phyloP scores from a whole-genome alignment of 352 stramenopile species.

The Globisporangium solare region DNA sequence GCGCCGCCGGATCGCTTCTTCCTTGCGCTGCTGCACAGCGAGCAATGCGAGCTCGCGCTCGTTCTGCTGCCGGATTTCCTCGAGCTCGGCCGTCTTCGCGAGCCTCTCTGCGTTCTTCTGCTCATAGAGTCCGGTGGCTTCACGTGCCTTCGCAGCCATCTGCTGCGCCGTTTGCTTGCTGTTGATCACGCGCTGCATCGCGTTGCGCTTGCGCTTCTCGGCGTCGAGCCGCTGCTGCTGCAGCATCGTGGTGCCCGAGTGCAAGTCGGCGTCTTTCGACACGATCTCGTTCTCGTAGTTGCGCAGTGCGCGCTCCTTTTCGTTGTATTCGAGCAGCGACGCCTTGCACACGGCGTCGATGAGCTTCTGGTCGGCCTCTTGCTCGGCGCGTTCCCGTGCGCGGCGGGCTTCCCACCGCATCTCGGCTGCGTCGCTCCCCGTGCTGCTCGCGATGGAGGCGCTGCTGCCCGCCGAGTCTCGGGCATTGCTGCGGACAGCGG shows the following conservation, averaged over 20 bases:
- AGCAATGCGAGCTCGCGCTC: slow-evolving; percentile 39
- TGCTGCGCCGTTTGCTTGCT: slow-evolving; percentile 55
- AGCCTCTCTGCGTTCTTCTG: slow-evolving; percentile 52
- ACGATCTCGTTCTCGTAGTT: slow-evolving; percentile 40
- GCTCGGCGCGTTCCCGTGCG: slow-evolving; percentile 42
- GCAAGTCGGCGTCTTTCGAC: slow-evolving; percentile 22
- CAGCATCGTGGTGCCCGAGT: slow-evolving; percentile 32
- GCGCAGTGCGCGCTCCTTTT: slow-evolving; percentile 56
- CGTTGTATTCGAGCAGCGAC: slow-evolving; percentile 70
- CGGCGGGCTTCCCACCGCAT: slow-evolving; percentile 65
- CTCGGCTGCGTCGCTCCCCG: slow-evolving; percentile 22
- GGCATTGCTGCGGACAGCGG: slow-evolving; percentile 1
- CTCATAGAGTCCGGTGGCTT: slow-evolving; percentile 56
- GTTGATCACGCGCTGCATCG: slow-evolving; percentile 75
- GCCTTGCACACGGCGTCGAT: slow-evolving; percentile 74
- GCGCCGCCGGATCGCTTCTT: slow-evolving; percentile 57
- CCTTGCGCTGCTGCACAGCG: slow-evolving; percentile 49
- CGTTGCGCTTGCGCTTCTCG: slow-evolving; percentile 54
- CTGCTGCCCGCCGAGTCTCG: slow-evolving; percentile 5
- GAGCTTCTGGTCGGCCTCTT: slow-evolving; percentile 64
- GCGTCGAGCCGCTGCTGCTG: slow-evolving; percentile 36
- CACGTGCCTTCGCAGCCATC: slow-evolving; percentile 57
- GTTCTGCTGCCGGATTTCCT: slow-evolving; percentile 33
- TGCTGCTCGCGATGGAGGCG: background rate
- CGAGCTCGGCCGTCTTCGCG: slow-evolving; percentile 42